Percentiles rank a stretch among this genome's conserved stretches.
Evolutionary conservation across 148 eudicot species (phyloP).

Genomic region (Vaccinium macrocarpon): DNA sequence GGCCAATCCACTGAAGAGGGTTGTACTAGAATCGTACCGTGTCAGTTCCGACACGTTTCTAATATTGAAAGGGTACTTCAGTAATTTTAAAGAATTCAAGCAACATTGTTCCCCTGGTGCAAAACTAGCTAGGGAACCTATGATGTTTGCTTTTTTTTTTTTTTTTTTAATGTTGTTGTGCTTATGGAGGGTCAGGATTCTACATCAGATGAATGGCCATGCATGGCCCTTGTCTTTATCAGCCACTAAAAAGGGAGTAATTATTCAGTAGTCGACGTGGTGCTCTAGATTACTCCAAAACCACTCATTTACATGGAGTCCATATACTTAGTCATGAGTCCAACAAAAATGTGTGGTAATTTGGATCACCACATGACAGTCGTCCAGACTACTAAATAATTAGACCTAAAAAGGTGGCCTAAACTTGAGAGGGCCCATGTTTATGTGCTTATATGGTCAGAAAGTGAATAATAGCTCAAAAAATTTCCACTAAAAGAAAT

Average conservation of each 20-base stretch:
- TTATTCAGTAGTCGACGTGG: too few relatives aligned
- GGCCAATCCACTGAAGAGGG: background rate
- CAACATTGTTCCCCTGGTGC: background rate
- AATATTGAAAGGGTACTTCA: background rate
- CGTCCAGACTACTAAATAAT: too few relatives aligned
- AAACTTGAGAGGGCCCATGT: constrained; percentile 29
- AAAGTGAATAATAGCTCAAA: constrained; percentile 11
- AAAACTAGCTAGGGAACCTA: background rate
- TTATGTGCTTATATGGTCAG: constrained; percentile 12
- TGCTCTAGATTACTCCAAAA: too few relatives aligned
- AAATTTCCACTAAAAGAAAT: constrained; percentile 16
- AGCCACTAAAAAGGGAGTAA: constrained; percentile 21
- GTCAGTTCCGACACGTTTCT: background rate
- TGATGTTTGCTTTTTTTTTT: background rate
- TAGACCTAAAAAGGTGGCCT: constrained; percentile 18
- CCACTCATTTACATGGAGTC: too few relatives aligned
- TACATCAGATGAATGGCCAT: constrained; percentile 17
- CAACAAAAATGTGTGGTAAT: too few relatives aligned
- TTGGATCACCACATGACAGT: too few relatives aligned
- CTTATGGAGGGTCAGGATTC: constrained; percentile 17
- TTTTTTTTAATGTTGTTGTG: background rate
- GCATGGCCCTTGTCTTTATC: constrained; percentile 27
- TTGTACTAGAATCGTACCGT: background rate
- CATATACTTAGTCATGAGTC: too few relatives aligned
- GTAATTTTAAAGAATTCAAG: background rate